phyloP scores from a whole-genome alignment of 208 protist genomes.

The Acanthamoeba healyi region DNA sequence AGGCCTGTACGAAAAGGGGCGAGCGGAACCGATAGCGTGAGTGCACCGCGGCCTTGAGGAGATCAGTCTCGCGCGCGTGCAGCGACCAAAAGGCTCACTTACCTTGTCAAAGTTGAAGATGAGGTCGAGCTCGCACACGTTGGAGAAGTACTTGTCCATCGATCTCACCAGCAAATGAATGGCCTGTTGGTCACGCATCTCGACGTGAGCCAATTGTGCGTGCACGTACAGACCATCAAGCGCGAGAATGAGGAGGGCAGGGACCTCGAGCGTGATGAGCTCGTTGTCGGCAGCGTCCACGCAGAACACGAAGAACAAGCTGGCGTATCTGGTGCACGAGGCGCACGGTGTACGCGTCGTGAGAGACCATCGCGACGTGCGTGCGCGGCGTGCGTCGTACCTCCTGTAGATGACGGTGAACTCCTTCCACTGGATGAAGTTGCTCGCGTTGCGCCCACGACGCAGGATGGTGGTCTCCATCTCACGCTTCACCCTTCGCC shows the following conservation, averaged over 20 bases:
- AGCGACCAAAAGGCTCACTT: background rate
- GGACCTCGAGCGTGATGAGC: conserved; percentile 96
- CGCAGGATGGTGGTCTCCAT: conserved; percentile 41
- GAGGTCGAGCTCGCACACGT: conserved; percentile 99
- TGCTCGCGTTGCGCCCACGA: background rate
- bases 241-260: background rate
- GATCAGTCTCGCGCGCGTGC: no score
- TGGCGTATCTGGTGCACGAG: conserved; percentile 94
- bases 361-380: no score
- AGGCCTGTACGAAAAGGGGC: conserved; percentile 91
- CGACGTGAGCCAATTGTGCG: no score
- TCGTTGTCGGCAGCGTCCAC: conserved; percentile 99
- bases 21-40: background rate
- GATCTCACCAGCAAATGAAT: conserved; percentile 91
- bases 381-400: no score
- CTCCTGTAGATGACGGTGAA: conserved; percentile 67
- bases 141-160: conserved; percentile 99
- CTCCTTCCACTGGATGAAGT: conserved; percentile 73
- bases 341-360: background rate
- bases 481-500: conserved; percentile 34
- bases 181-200: background rate
- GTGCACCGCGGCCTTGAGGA: no score
- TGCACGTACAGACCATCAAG: background rate
- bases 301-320: conserved; percentile 99
- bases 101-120: conserved; percentile 99